These are phyloP conservation scores for Dalbergia oliveri DNA, from an alignment of 306 rosid genomes.

Conservation along the genomic window DNA sequence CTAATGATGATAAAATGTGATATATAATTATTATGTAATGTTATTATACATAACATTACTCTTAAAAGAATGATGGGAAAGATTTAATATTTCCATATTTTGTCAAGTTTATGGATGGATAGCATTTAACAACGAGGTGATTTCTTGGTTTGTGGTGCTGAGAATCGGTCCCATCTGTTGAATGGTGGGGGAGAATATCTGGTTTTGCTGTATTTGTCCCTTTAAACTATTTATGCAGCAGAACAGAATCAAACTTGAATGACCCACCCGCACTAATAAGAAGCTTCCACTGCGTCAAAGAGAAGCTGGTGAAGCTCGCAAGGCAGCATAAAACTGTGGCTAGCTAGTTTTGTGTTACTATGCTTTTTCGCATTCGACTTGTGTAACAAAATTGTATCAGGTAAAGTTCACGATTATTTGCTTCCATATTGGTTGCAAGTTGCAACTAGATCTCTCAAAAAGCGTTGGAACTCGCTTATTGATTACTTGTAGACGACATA, in stretches of 20 bases:
- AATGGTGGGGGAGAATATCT: slow-evolving; percentile 36
- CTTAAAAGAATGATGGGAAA: slow-evolving; percentile 11
- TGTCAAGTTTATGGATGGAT: slow-evolving; percentile 28
- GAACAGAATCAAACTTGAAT: slow-evolving; percentile 43
- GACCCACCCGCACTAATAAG: slow-evolving; percentile 32
- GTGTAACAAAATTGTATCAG: neutral
- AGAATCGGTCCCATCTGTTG: slow-evolving; percentile 39
- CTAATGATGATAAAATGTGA: too few relatives aligned
- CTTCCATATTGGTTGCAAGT: neutral
- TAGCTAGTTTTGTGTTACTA: neutral
- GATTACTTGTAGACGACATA: neutral
- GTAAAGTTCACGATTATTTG: neutral
- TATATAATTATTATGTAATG: too few relatives aligned
- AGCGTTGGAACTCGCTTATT: neutral
- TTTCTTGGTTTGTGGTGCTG: slow-evolving; percentile 34
- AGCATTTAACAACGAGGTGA: slow-evolving; percentile 3
- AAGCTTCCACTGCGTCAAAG: slow-evolving; percentile 38
- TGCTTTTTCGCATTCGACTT: slow-evolving; percentile 2
- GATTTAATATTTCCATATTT: neutral
- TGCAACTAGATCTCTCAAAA: neutral
- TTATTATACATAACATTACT: too few relatives aligned
- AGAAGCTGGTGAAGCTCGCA: neutral
- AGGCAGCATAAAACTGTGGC: neutral
- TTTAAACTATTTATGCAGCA: slow-evolving; percentile 22
- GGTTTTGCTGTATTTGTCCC: slow-evolving; percentile 31